phyloP scores from a whole-genome alignment of 2,329 filamentous ascomycete genomes.

The Paradendryphiella salina region DNA sequence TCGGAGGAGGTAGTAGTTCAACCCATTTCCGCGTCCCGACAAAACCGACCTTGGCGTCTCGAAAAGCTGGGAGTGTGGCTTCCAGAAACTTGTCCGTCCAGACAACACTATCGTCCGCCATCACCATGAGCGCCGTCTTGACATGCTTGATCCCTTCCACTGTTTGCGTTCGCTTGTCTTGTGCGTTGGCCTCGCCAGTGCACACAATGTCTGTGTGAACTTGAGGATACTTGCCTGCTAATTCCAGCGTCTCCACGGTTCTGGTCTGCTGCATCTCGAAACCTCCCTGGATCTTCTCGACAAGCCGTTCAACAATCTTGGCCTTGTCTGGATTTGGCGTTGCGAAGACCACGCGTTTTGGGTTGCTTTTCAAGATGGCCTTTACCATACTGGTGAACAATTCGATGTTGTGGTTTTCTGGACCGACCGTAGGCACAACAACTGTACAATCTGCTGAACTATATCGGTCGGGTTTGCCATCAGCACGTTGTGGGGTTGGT shows the following conservation, averaged over 20 bases:
- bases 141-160: constrained; percentile 12
- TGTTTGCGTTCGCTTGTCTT: constrained; percentile 28
- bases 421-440: constrained; percentile 27
- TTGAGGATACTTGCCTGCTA: not conserved
- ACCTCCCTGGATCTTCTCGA: not conserved
- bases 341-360: constrained; percentile 23
- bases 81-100: constrained; percentile 24
- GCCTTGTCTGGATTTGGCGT: constrained; percentile 11
- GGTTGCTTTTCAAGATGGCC: constrained; percentile 19
- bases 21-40: constrained; percentile 34
- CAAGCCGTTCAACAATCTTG: not conserved
- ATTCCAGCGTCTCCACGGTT: no score
- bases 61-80: constrained; percentile 25
- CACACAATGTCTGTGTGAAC: constrained; percentile 3
- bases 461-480: not conserved
- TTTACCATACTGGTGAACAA: constrained; percentile 14
- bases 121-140: constrained; percentile 15
- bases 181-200: constrained; percentile 13
- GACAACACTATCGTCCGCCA: constrained; percentile 27
- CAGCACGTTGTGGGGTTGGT: not conserved
- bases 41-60: constrained; percentile 21
- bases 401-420: constrained; percentile 2
- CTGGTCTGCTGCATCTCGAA: no score
- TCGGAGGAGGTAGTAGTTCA: constrained; percentile 9
- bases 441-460: constrained; percentile 22